A percentile compares a stretch with the other conserved stretches of the same genome.
phyloP scores from a whole-genome alignment of 1,139 yeast species.

The Magnusiomyces magnusii region DNA sequence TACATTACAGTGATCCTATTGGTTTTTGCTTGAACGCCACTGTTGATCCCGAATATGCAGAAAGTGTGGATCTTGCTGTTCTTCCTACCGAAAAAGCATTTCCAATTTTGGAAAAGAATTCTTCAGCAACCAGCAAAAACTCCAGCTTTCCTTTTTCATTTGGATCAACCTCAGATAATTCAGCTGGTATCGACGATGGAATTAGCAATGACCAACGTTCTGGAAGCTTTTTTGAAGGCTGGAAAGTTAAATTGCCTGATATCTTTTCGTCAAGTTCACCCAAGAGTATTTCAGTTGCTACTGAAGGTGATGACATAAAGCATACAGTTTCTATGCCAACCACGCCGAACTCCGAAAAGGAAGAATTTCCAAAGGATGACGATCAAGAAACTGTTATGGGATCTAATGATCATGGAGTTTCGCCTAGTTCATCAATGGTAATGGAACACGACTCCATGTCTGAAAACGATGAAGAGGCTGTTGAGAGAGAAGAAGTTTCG shows the following conservation, averaged over 20 bases:
- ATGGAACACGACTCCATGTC: not conserved
- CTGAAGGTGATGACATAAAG: not conserved
- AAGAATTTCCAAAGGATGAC: not conserved
- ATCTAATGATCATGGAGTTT: not conserved
- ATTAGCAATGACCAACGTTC: conserved; percentile 5
- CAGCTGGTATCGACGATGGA: not conserved
- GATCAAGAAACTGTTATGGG: not conserved
- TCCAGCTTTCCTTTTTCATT: not conserved
- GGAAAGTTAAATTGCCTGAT: conserved; percentile 5
- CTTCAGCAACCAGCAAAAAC: conserved; percentile 1
- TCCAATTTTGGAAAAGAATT: conserved; percentile 15
- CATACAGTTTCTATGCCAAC: not conserved
- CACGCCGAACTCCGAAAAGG: not conserved
- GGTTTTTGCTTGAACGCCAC: conserved; percentile 36
- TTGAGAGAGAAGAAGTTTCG: not conserved
- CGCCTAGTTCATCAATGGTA: not conserved
- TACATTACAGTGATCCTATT: conserved; percentile 38
- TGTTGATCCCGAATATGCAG: conserved; percentile 31
- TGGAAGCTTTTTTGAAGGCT: conserved; percentile 8
- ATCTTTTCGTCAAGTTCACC: conserved; percentile 3
- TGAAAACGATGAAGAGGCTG: not conserved
- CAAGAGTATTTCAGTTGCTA: not conserved
- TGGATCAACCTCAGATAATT: not conserved
- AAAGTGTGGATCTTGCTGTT: conserved; percentile 24
- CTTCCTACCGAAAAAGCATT: conserved; percentile 26